These are phyloP conservation scores for Mucor circinelloides DNA, from an alignment of 371 early-diverging fungal genomes.

Conservation along the genomic window DNA sequence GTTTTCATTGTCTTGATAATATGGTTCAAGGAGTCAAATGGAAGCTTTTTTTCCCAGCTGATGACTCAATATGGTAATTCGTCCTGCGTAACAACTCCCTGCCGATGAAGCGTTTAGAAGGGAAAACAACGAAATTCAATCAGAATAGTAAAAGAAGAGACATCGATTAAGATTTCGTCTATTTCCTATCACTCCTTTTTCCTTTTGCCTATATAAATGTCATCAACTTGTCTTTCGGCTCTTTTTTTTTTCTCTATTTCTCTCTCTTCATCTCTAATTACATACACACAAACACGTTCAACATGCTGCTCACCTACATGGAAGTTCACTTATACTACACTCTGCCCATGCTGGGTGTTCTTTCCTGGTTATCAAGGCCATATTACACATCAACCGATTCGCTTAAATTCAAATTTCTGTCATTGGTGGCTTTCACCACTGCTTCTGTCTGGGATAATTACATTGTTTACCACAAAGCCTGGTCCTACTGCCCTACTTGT, in stretches of 20 bases:
- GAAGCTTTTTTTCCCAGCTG: background rate
- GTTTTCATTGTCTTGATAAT: background rate
- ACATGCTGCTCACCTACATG: slow-evolving; percentile 54
- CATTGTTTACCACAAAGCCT: slow-evolving; percentile 55
- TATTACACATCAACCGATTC: slow-evolving; percentile 40
- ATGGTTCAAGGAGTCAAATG: background rate
- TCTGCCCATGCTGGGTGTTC: slow-evolving; percentile 47
- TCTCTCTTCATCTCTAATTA: background rate
- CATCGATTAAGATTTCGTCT: background rate
- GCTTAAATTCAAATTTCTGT: slow-evolving; percentile 49
- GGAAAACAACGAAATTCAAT: background rate
- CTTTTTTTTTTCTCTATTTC: slow-evolving; percentile 7
- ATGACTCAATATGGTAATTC: background rate
- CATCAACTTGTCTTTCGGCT: background rate
- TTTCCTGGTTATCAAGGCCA: slow-evolving; percentile 41
- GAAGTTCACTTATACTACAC: slow-evolving; percentile 64
- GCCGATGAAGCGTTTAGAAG: background rate
- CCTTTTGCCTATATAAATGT: background rate
- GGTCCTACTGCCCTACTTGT: slow-evolving; percentile 55
- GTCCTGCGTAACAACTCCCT: background rate
- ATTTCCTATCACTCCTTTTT: background rate
- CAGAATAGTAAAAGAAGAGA: background rate
- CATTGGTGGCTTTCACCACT: slow-evolving; percentile 49
- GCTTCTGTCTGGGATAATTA: slow-evolving; percentile 71
- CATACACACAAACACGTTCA: background rate